Conservation (phyloP, 306 rosid genomes). For the Carpinus fangiana region DNA sequence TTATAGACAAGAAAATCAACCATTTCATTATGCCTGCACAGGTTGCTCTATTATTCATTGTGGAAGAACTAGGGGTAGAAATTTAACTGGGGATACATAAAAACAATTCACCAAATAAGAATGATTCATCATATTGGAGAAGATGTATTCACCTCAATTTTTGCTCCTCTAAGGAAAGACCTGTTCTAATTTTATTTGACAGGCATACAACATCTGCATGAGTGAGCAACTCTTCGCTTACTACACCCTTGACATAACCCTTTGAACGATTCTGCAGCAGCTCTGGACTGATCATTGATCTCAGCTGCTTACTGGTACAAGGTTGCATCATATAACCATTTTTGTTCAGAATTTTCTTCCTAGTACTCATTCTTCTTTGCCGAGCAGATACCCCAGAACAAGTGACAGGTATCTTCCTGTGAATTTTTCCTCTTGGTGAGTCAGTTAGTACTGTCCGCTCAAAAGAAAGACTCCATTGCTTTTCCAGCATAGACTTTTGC, state of each 20-base stretch:
- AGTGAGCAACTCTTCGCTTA: slow-evolving; percentile 70
- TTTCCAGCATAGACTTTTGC: slow-evolving; percentile 93
- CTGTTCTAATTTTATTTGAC: slow-evolving; percentile 76
- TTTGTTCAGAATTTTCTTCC: slow-evolving; percentile 45
- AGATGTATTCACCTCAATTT: slow-evolving; percentile 63
- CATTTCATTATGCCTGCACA: background rate
- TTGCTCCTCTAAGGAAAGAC: slow-evolving; percentile 73
- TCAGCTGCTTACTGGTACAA: slow-evolving; percentile 40
- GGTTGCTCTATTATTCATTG: background rate
- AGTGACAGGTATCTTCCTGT: slow-evolving; percentile 56
- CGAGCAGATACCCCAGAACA: slow-evolving; percentile 98
- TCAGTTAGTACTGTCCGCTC: slow-evolving; percentile 42
- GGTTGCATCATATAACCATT: slow-evolving; percentile 34
- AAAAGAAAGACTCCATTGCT: slow-evolving; percentile 89
- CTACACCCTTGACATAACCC: slow-evolving; percentile 77
- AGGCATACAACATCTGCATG: slow-evolving; percentile 86
- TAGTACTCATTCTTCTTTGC: slow-evolving; percentile 69
- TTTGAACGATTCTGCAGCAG: slow-evolving; percentile 57
- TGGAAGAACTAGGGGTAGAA: background rate
- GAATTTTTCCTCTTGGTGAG: slow-evolving; percentile 26
- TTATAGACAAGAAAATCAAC: background rate
- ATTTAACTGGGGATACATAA: background rate
- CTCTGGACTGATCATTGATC: slow-evolving; percentile 49
- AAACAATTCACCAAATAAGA: background rate
- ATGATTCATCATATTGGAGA: slow-evolving; percentile 6